Base-by-base conservation (phyloP, 192 early-diverging fungal species). In the Haplosporangium gracile region DNA sequence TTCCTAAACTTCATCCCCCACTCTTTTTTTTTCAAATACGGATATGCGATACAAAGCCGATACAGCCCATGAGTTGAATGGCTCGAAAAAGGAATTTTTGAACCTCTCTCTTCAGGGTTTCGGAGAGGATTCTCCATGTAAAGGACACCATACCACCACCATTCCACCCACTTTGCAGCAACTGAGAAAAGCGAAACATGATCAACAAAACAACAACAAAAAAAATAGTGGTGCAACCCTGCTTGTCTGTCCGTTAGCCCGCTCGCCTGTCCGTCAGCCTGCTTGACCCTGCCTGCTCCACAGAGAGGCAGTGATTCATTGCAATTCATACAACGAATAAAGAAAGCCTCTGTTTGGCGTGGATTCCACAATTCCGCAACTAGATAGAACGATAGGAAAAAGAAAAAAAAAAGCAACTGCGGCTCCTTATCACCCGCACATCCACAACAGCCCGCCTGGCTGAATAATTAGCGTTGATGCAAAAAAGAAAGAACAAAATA, bases 71-170 rank as follows among this genome's bases (percentile, higher is more conserved):
- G 24, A 6, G 24, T 26, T 26, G 1, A 32, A 51, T 4, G 49
- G 18, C 60, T 65, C 60, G 60, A 65, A 65, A 32, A 65, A 32
- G 60, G 26, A 65, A 65, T 65, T 32, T 65, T 65, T 65, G 60
- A 32, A 65, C 60, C 60, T 15, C 26, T 29, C 24, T 29, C 15
- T 60, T 60, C 7, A 26, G 9, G 55, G 10, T 32, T 29, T 29
- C 60, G 26, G 26, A 65, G 11, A 32, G 60, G 29, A 32, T 51
- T 51, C 49, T 20, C 49, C 49, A 20, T 51, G 18, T 51, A 32
- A 65, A 29, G n/a, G 55, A 57, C 60, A 65, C 60, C 60, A 65
- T 29, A 65, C 60, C 60, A 65, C 60, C 29, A 45, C 18, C 3
- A 20, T 16, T 49, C 13, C 10, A 10, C 42, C 10, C 47, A 43